Percentiles rank a stretch among this genome's conserved stretches.
These are phyloP conservation scores for Calonectria henricotiae DNA, from an alignment of 2,329 filamentous ascomycete species.

Conservation along the genomic window DNA sequence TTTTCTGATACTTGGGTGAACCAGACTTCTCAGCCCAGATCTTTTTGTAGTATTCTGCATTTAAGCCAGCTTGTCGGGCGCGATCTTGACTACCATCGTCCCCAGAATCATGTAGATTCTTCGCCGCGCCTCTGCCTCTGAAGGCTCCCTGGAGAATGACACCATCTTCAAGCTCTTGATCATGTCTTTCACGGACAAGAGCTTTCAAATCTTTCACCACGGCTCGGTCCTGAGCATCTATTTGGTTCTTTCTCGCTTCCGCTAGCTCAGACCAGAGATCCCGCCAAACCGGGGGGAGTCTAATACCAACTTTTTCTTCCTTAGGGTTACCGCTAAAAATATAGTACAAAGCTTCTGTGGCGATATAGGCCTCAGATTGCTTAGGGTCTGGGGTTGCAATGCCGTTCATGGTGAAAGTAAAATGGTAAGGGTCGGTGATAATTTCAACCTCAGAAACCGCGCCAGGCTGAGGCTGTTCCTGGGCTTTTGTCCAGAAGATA, in stretches of 20 bases:
- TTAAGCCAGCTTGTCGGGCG: conserved; percentile 58
- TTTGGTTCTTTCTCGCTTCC: conserved; percentile 78
- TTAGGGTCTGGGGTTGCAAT: conserved; percentile 82
- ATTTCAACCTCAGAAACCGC: conserved; percentile 63
- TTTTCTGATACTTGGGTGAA: conserved; percentile 79
- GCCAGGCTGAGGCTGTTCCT: conserved; percentile 65
- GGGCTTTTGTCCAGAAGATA: conserved; percentile 85
- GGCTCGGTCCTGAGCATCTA: conserved; percentile 80
- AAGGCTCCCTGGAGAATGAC: conserved; percentile 86
- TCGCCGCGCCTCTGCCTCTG: conserved; percentile 71
- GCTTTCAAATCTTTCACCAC: conserved; percentile 78
- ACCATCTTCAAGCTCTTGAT: conserved; percentile 81
- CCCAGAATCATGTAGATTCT: conserved; percentile 64
- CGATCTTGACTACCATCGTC: conserved; percentile 68
- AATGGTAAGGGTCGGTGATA: conserved; percentile 66
- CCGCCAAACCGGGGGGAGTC: conserved; percentile 85
- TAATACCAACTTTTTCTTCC: conserved; percentile 88
- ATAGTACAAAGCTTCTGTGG: conserved; percentile 86
- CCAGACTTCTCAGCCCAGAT: conserved; percentile 75
- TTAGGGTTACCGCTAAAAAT: conserved; percentile 84
- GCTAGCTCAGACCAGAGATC: conserved; percentile 89
- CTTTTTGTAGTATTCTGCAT: conserved; percentile 68
- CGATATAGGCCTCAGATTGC: conserved; percentile 91
- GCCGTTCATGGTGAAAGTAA: conserved; percentile 81
- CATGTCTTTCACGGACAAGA: conserved; percentile 79